Evolutionary conservation across 1,139 yeast genomes (phyloP).

Genomic region (Arxiozyma heterogenica): DNA sequence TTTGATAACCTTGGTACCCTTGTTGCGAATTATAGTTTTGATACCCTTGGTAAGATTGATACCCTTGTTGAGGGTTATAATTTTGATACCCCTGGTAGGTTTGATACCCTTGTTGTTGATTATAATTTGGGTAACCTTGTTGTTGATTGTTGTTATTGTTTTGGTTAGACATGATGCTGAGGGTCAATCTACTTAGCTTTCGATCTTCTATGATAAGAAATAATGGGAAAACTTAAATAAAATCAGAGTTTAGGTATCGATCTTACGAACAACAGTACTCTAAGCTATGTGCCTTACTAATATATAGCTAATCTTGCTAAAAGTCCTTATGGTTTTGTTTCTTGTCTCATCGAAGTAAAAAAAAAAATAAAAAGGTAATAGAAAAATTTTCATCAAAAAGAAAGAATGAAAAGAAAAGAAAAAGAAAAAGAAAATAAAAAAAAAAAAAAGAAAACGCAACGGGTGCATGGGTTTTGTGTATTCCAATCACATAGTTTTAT

Average conservation of each 20-base stretch:
- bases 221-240: too few relatives aligned
- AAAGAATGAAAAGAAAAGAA: not conserved
- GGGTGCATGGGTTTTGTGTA: not conserved
- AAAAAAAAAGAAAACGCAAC: not conserved
- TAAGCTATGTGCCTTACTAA: not conserved
- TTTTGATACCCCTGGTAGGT: conserved; percentile 13
- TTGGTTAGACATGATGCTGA: conserved; percentile 22
- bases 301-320: too few relatives aligned
- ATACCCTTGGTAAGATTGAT: conserved; percentile 11
- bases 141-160: conserved; percentile 13
- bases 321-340: not conserved
- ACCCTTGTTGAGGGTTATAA: conserved; percentile 25
- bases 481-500: not conserved
- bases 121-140: conserved; percentile 15
- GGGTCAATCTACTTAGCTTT: not conserved
- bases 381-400: not conserved
- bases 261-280: too few relatives aligned
- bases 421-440: not conserved
- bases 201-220: not conserved
- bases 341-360: not conserved
- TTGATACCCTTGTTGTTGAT: conserved; percentile 22
- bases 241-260: not conserved
- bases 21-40: conserved; percentile 24
- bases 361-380: not conserved
- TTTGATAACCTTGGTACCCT: not conserved